Evolutionary conservation across 495 filamentous ascomycete species (phyloP).

Genomic region (Podospora didyma): DNA sequence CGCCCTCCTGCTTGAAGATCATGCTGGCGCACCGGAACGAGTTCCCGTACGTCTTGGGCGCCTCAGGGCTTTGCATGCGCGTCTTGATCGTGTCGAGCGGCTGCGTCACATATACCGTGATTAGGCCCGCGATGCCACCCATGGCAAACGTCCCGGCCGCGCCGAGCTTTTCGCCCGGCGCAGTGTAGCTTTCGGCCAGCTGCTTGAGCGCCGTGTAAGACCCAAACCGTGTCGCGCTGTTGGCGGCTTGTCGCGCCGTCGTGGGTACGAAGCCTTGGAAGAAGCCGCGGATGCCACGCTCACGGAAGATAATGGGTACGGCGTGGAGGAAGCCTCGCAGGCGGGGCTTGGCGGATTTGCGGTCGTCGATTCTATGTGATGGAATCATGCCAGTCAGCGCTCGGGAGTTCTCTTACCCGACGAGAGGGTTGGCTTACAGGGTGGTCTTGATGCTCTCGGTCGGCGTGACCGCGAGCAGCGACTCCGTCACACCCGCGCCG

Average conservation of each 20-base stretch:
- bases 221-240: constrained; percentile 84
- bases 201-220: constrained; percentile 89
- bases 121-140: constrained; percentile 82
- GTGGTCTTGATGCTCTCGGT: constrained; percentile 98
- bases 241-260: constrained; percentile 89
- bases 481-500: constrained; percentile 91
- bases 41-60: constrained; percentile 78
- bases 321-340: constrained; percentile 93
- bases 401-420: background rate
- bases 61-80: constrained; percentile 95
- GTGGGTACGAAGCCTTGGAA: constrained; percentile 97
- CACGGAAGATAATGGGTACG: constrained; percentile 76
- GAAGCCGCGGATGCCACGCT: constrained; percentile 85
- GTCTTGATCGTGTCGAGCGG: constrained; percentile 96
- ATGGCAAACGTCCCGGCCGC: constrained; percentile 86
- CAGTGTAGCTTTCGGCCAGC: constrained; percentile 84
- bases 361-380: constrained; percentile 76
- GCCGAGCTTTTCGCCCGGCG: constrained; percentile 91
- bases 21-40: constrained; percentile 77
- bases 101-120: constrained; percentile 90
- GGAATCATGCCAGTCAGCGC: background rate
- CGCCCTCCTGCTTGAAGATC: constrained; percentile 85
- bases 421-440: constrained; percentile 49
- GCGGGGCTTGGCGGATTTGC: constrained; percentile 78
- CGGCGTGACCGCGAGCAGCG: constrained; percentile 87